Conservation (phyloP, 345 rosid genomes). For the Bruguiera parviflora region DNA sequence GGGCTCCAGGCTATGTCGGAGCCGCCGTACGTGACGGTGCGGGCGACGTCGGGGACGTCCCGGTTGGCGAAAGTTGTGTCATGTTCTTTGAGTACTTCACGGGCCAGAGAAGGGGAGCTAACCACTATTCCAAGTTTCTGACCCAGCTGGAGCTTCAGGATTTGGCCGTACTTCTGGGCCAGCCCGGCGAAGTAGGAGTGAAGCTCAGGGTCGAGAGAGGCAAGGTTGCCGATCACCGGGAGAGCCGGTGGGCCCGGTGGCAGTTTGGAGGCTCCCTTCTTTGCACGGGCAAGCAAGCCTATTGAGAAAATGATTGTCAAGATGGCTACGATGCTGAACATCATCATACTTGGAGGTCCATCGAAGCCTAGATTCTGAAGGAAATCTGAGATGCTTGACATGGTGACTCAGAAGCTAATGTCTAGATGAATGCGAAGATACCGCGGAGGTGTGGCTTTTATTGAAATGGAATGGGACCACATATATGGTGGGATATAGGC, state of each 20-base stretch:
- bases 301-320: conserved; percentile 12
- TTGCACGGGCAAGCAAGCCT: conserved; percentile 9
- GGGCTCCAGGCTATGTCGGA: conserved; percentile 45
- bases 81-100: conserved; percentile 47
- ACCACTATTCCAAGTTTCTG: conserved; percentile 37
- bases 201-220: conserved; percentile 51
- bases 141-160: conserved; percentile 45
- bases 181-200: conserved; percentile 48
- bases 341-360: not conserved
- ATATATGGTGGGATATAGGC: no score
- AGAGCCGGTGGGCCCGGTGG: conserved; percentile 54
- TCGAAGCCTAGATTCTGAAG: not conserved
- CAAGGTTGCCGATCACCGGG: conserved; percentile 49
- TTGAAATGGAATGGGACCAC: no score
- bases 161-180: conserved; percentile 40
- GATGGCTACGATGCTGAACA: not conserved
- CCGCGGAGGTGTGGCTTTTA: no score
- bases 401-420: not conserved
- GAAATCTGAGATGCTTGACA: not conserved
- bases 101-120: conserved; percentile 38
- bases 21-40: conserved; percentile 34
- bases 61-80: conserved; percentile 47
- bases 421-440: no score
- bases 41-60: conserved; percentile 33
- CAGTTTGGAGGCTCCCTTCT: conserved; percentile 6